Evolutionary conservation across 495 filamentous ascomycete genomes (phyloP), one percentile per base, ranked within the genome.

Genomic region (Aspergillus taichungensis): DNA sequence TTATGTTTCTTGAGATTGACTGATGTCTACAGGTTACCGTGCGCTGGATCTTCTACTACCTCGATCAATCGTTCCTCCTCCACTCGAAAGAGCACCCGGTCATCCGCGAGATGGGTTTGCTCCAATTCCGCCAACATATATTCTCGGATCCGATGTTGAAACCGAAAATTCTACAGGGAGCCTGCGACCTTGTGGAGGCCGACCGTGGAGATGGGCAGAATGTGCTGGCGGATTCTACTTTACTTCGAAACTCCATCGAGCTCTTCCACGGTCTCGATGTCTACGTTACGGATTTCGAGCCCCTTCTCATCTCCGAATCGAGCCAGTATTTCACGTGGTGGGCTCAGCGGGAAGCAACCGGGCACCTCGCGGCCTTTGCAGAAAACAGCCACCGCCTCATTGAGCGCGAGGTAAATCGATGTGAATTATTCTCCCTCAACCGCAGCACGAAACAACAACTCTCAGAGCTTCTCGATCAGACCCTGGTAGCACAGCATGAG

Each of bases 61-160:
- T 98, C 43, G 91, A 98, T 56, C 80, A 92, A 46, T 86, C 88
- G 5, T 95, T 86, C 59, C 76, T 98, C 13, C 68, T 95, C 1
- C 79, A 81, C 30, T 77, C 76, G 32, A 80, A 74, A 45, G 67
- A 71, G 30, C 55, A 61, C 13, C 66, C 72, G 0, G 52, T 74
- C 54, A 71, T 94, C 68, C 67, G 74, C 57, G 64, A 76, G 59
- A 74, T 80, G 72, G 64, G 77, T 52, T 45, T 86, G 64, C 60
- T 67, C 44, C 63, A 73, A 43, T 84, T 83, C 59, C 72, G 76
- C 29, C 63, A 61, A 8, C 61, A 72, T 40, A 68, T 86, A 30
- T 76, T 79, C 46, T 64, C 72, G 6, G 76, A 85, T 32, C 42
- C 51, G 7, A 67, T 57, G 13, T 58, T 81, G 38, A 73, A 72